A percentile compares a stretch with the other conserved stretches of the same genome.
phyloP scores from a whole-genome alignment of 345 rosid genomes.

The Populus pruinosa region DNA sequence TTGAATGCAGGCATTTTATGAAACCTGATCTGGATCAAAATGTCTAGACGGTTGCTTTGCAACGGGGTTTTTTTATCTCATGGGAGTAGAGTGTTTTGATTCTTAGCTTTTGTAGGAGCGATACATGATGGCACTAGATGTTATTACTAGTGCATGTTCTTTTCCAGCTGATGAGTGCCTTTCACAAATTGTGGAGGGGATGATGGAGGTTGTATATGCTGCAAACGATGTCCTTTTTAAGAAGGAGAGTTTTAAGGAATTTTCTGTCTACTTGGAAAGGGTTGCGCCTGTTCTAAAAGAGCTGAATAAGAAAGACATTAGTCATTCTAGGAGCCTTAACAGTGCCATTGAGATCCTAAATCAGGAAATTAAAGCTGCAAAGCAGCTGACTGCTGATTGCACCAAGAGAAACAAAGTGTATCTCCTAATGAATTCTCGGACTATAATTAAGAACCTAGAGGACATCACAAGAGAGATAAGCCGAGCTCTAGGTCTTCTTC shows the following conservation, averaged over 20 bases:
- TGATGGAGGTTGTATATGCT: slow-evolving; percentile 36
- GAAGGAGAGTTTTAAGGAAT: slow-evolving; percentile 52
- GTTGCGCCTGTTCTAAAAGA: slow-evolving; percentile 52
- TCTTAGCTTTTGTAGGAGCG: slow-evolving; percentile 12
- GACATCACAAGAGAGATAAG: slow-evolving; percentile 43
- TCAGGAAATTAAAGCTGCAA: slow-evolving; percentile 48
- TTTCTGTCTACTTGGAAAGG: slow-evolving; percentile 45
- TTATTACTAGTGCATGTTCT: slow-evolving; percentile 29
- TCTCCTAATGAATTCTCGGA: slow-evolving; percentile 57
- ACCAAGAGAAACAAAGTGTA: slow-evolving; percentile 55
- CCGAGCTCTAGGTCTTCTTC: slow-evolving; percentile 52
- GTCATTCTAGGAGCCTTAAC: slow-evolving; percentile 41
- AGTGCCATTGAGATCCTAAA: slow-evolving; percentile 47
- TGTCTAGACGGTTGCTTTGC: neutral
- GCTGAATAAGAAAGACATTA: slow-evolving; percentile 32
- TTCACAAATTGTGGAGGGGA: slow-evolving; percentile 40
- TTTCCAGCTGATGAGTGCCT: slow-evolving; percentile 43
- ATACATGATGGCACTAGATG: slow-evolving; percentile 40
- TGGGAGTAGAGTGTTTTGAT: slow-evolving; percentile 14
- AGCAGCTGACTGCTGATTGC: slow-evolving; percentile 44
- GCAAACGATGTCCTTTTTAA: slow-evolving; percentile 45
- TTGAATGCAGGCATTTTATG: slow-evolving; percentile 11
- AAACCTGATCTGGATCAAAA: slow-evolving; percentile 8
- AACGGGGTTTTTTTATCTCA: neutral
- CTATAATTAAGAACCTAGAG: slow-evolving; percentile 39